Percentiles rank a stretch among this genome's conserved stretches.
Conservation (phyloP, 2,329 filamentous ascomycete species). For the Coniochaeta prunicola region DNA sequence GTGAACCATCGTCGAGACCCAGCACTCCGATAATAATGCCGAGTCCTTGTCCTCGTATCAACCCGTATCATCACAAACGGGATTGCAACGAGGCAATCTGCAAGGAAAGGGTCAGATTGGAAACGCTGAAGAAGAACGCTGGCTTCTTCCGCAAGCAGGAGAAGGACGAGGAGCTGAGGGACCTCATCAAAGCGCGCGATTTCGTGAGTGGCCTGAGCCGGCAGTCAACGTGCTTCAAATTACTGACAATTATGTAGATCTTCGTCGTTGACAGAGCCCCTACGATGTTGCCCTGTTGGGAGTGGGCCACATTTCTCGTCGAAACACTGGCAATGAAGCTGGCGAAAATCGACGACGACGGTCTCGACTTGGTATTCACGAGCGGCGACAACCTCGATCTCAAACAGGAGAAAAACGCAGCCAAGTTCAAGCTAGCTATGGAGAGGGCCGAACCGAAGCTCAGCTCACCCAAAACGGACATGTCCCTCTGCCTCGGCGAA, state of each 20-base stretch:
- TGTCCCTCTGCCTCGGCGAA: background rate
- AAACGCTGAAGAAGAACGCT: background rate
- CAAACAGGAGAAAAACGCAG: background rate
- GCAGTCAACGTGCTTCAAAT: background rate
- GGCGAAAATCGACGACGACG: background rate
- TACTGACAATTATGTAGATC: background rate
- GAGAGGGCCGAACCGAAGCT: background rate
- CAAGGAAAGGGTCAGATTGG: background rate
- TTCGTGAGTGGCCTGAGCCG: background rate
- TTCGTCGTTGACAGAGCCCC: background rate
- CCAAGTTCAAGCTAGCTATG: background rate
- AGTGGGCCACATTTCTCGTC: background rate
- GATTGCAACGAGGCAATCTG: background rate
- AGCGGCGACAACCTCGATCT: background rate
- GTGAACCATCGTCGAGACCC: background rate
- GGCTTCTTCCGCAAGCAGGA: background rate
- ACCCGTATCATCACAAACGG: background rate
- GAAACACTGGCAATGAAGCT: constrained; percentile 2
- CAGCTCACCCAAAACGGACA: background rate
- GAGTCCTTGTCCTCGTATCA: background rate
- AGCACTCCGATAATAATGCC: background rate
- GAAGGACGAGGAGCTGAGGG: background rate
- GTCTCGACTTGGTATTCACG: background rate
- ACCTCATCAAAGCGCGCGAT: background rate
- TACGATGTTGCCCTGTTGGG: background rate